Evolutionary conservation across 331 rosid genomes (phyloP).

Genomic region (Malus hybrid): DNA sequence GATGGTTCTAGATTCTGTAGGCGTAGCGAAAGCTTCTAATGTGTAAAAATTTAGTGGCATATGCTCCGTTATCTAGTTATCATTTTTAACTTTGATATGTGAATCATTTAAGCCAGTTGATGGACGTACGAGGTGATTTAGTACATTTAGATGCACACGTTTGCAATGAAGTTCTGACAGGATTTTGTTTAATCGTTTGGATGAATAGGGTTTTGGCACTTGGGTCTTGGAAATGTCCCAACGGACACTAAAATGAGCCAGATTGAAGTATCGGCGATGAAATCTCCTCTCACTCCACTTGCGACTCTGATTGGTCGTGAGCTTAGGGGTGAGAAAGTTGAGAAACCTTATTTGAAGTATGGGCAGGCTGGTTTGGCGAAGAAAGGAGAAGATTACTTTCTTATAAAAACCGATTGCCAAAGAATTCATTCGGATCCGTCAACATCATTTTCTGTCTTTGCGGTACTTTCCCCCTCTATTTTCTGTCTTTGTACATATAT

Average conservation of each 20-base stretch:
- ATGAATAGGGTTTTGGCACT: constrained; percentile 22
- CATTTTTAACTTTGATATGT: neutral
- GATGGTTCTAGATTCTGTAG: neutral
- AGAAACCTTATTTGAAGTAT: constrained; percentile 71
- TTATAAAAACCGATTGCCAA: constrained; percentile 70
- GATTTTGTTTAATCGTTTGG: constrained; percentile 10
- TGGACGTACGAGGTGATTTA: neutral
- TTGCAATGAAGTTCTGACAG: constrained; percentile 3
- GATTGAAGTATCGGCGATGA: constrained; percentile 50
- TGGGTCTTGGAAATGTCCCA: constrained; percentile 47
- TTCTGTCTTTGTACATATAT: neutral
- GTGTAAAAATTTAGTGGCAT: neutral
- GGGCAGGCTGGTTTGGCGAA: constrained; percentile 98
- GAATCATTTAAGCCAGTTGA: neutral
- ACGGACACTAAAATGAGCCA: constrained; percentile 58
- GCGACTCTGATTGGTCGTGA: constrained; percentile 94
- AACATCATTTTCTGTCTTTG: constrained; percentile 78
- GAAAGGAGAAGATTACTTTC: constrained; percentile 95
- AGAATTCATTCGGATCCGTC: constrained; percentile 65
- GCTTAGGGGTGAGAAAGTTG: constrained; percentile 71
- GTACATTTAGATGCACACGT: neutral
- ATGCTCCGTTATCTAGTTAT: neutral
- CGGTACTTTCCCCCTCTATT: constrained; percentile 41
- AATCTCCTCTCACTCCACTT: constrained; percentile 63
- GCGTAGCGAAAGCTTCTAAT: neutral